Conservation (phyloP, 495 filamentous ascomycete genomes). For the Thermochaetoides thermophila region DNA sequence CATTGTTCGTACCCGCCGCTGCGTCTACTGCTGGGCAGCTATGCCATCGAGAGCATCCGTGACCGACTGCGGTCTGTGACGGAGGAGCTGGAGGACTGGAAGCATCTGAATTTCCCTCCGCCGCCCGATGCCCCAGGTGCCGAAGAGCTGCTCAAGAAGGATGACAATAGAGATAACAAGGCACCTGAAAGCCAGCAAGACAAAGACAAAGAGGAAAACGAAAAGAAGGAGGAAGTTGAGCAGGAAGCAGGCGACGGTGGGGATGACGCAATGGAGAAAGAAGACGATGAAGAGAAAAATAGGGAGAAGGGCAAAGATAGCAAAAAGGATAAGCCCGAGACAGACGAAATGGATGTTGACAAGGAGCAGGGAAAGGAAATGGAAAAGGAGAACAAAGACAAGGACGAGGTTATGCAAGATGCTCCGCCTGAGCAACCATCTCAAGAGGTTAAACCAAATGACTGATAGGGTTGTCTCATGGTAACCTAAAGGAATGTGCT, state of each 20-base stretch:
- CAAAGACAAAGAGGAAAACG: slow-evolving; percentile 16
- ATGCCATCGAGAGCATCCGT: slow-evolving; percentile 87
- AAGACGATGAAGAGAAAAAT: no score
- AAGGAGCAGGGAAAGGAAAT: slow-evolving; percentile 6
- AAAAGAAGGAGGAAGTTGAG: slow-evolving; percentile 14
- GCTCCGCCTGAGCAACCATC: slow-evolving; percentile 5
- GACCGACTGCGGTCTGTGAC: slow-evolving; percentile 80
- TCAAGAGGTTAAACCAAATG: no score
- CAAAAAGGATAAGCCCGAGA: slow-evolving; percentile 16
- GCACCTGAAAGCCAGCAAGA: slow-evolving; percentile 7
- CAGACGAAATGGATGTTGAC: not conserved
- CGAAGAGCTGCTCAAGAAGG: slow-evolving; percentile 11
- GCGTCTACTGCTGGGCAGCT: slow-evolving; percentile 70
- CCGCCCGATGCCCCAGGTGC: slow-evolving; percentile 19
- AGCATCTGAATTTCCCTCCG: slow-evolving; percentile 50
- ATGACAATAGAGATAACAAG: slow-evolving; percentile 7
- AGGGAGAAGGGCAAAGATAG: slow-evolving; percentile 15
- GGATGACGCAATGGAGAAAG: no score
- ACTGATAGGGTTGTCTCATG: no score
- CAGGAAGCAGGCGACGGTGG: not conserved
- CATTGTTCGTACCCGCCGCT: slow-evolving; percentile 87
- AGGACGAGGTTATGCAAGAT: slow-evolving; percentile 3
- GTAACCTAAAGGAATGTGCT: no score
- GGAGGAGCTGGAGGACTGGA: slow-evolving; percentile 92
- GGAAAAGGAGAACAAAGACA: slow-evolving; percentile 4